Base-by-base conservation (phyloP, 345 rosid genomes). In the Gossypium stocksii region DNA sequence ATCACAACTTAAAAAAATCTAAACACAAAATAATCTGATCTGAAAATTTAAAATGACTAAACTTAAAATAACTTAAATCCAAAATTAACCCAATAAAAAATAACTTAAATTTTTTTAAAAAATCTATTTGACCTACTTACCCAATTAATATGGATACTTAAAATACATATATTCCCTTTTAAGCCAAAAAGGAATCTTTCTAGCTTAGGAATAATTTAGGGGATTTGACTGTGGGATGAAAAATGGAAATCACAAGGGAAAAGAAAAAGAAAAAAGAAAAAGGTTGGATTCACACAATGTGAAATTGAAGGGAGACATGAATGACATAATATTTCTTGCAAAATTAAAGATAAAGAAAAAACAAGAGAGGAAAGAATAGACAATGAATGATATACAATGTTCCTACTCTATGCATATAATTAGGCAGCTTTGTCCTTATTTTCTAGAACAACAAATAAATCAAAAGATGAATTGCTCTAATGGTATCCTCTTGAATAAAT, bases 361-460 rank as follows among this genome's bases (percentile, higher is more conserved):
- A n/a, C 3, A 2, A 4, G 22, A 4, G 6, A 27, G 4, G 51
- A 53, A 53, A 53, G 9, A 6, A 53, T 14, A 6, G 70, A 66
- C 17, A 44, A 13, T 22, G 70, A 66, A 66, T 12, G 53, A 45
- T 66, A 13, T 45, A n/a, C 0, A 45, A 45, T 45, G 38, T 45
- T 45, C n/a, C 70, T n/a, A 43, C 70, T 66, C 34, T 44, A 11
- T 45, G 54, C 34, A 5, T 13, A 20, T 45, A 66, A 5, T 45
- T 44, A 66, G 34, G 19, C 19, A 71, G 60, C 22, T 4, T 69
- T 76, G 77, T 78, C 54, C 58, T 80, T 76, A 29, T 29, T 14
- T 76, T 73, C 69, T 58, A 17, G n/a, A 72, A 75, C 60, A 51
- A 15, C 38, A 34, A 34, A 34, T 34, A 51, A 51, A 15, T 51